Conservation (phyloP, 768 basidiomycete genomes). For the Calocybe gangraenosa region DNA sequence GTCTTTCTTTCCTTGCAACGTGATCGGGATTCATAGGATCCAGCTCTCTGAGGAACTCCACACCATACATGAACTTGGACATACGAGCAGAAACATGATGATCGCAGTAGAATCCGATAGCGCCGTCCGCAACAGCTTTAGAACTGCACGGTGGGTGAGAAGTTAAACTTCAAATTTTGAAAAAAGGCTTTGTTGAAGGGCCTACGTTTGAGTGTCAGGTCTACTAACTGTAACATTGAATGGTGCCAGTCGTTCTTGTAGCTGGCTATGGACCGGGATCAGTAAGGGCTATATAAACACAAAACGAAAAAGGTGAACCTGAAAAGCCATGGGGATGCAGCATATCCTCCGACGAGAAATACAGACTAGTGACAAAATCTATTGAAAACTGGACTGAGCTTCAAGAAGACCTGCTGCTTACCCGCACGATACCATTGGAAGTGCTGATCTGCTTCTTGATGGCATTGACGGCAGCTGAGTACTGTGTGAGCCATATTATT, state of each 20-base stretch:
- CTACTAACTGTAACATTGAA: slow-evolving; percentile 60
- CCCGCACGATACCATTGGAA: slow-evolving; percentile 64
- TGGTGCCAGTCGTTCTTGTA: slow-evolving; percentile 62
- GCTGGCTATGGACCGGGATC: slow-evolving; percentile 34
- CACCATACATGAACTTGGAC: slow-evolving; percentile 80
- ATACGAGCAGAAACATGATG: slow-evolving; percentile 80
- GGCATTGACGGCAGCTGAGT: slow-evolving; percentile 55
- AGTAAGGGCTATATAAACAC: too few relatives aligned
- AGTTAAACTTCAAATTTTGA: too few relatives aligned
- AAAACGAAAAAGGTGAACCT: slow-evolving; percentile 19
- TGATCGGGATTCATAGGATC: slow-evolving; percentile 67
- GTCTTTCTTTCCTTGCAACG: slow-evolving; percentile 52
- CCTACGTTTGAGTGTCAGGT: slow-evolving; percentile 77
- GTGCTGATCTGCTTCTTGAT: slow-evolving; percentile 71
- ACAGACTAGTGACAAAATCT: slow-evolving; percentile 51
- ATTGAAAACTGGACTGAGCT: neutral
- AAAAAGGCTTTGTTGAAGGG: neutral
- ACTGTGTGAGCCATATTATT: neutral
- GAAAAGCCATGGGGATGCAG: slow-evolving; percentile 80
- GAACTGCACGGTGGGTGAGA: slow-evolving; percentile 39
- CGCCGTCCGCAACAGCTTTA: slow-evolving; percentile 82
- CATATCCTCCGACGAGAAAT: slow-evolving; percentile 81
- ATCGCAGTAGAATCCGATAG: slow-evolving; percentile 81
- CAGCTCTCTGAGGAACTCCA: slow-evolving; percentile 70
- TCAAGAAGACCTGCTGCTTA: slow-evolving; percentile 21